Base-by-base conservation (phyloP, 768 basidiomycete genomes). In the Suillus clintonianus region DNA sequence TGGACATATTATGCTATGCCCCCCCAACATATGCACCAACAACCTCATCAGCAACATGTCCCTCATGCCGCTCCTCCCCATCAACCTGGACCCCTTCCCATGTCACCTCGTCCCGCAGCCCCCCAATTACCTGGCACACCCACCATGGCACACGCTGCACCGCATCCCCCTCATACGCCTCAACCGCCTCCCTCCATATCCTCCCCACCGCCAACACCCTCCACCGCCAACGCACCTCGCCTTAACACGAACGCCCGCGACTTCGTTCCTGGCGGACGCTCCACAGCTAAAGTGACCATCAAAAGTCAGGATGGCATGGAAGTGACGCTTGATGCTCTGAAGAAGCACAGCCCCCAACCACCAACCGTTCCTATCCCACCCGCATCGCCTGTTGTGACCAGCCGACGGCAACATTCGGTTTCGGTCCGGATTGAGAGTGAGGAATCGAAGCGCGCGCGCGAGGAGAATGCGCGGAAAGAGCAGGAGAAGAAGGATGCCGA, bases 161-260 rank as follows among this genome's bases (percentile, higher is more conserved):
- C 88, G 11, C 72, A 77, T 54, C 70, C 79, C 6, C 67, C 70
- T 8, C 84, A 85, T 68, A 77, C 80, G 75, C 79, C 82, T 17
- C 82, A 86, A 36, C 84, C 83, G 0, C 77, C 83, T 43, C 75
- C 81, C 68, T 68, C 72, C 48, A 74, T 80, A 22, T 77, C 89
- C 13, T 84, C 89, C 0, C 89, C 89, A 5, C 87, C 90, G 27
- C 83, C 89, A 3, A 90, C 91, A 6, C 91, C 89, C 2, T 83
- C 86, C 1, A 79, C 87, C 2, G 72, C 82, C 9, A 76, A 78
- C 27, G 76, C 74, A 57, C 80, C 82, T 24, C 68, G 77, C 22
- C 80, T 92, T 56, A 91, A 88, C 70, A 84, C 85, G 4, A 82
- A 81, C 69, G 90, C 91, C 4, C 82, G 76, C 62, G 71, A 89